Evolutionary conservation across 768 basidiomycete species (phyloP), one percentile per base, ranked within the genome.

Genomic region (Nidularia sp.): DNA sequence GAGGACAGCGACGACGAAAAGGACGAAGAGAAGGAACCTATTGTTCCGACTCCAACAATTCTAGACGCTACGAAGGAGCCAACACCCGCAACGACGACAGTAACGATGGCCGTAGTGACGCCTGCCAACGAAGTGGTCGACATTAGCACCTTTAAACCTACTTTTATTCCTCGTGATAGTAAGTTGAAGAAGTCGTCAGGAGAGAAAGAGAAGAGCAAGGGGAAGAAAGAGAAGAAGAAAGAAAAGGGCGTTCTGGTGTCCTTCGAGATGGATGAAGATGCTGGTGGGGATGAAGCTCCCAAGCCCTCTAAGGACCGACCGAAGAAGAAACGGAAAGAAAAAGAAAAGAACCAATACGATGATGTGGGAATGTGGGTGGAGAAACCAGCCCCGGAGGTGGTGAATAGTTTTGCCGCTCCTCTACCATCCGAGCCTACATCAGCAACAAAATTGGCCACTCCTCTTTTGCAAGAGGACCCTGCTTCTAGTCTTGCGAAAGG

Each of bases 91-190:
- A 49, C 43, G 29, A 33, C 50, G 5, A 32, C 59, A 47, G 33
- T 61, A 29, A 57, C 52, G 5, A 43, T 53, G 2, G 63, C 60
- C 13, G 55, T 51, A 9, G 49, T 46, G 10, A 53, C 61, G 15
- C 49, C 57, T 32, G 62, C 67, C 34, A 61, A 65, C 29, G 61
- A 54, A 12, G 66, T 66, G 1, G 56, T 76, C 8, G 87, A 93
- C 62, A 57, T 84, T 29, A 68, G 76, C n/a, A 84, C 85, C 0
- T 98, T 96, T 77, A 90, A 86, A 60, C 95, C 95, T 1, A 90
- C 85, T 0, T 98, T 98, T 64, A 82, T 91, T 6, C 84, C 85
- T 5, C 79, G 84, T n/a, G 69, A 76, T 50, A 75, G 77, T 2
- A 78, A 77, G 48, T 61, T 64, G 10, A 76, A 80, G 60, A 73